Percentiles rank a stretch among this genome's conserved stretches.
Evolutionary conservation across 2,329 filamentous ascomycete genomes (phyloP).

Genomic region (Colletotrichum spinosum): DNA sequence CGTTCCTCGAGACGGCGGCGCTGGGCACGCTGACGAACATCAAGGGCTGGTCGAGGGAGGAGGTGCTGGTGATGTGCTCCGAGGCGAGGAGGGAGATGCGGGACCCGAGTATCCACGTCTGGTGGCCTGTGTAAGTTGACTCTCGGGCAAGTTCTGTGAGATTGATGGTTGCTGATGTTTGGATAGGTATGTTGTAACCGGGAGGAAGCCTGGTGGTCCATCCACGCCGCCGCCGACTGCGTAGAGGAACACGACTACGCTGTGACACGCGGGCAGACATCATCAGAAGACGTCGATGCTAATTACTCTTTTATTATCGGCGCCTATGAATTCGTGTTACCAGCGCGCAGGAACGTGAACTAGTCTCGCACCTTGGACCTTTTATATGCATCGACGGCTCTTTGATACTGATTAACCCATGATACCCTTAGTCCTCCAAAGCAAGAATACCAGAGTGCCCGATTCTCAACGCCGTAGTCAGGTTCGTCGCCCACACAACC

Average conservation of each 20-base stretch:
- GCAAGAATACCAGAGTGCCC: slow-evolving; percentile 14
- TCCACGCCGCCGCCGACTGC: background rate
- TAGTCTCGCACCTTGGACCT: too few species aligned
- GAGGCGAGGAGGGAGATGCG: slow-evolving; percentile 41
- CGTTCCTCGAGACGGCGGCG: slow-evolving; percentile 49
- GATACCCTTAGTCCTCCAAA: background rate
- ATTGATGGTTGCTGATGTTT: background rate
- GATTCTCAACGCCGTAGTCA: background rate
- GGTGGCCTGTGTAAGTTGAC: slow-evolving; percentile 39
- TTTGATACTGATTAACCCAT: background rate
- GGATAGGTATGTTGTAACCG: slow-evolving; percentile 21
- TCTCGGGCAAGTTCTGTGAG: background rate
- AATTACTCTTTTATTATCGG: too few species aligned
- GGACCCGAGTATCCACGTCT: slow-evolving; percentile 43
- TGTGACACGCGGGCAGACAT: background rate
- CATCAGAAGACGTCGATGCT: too few species aligned
- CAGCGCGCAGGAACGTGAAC: too few species aligned
- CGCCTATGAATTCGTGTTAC: too few species aligned
- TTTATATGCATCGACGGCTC: too few species aligned
- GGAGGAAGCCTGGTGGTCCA: slow-evolving; percentile 8
- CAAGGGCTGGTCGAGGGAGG: slow-evolving; percentile 49
- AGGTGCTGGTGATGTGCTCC: slow-evolving; percentile 42
- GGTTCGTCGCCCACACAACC: slow-evolving; percentile 10
- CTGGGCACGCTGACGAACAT: slow-evolving; percentile 51
- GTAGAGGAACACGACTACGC: too few species aligned